Conservation (phyloP, 2,329 filamentous ascomycete species). For the Torrubiellomyces zombiae region DNA sequence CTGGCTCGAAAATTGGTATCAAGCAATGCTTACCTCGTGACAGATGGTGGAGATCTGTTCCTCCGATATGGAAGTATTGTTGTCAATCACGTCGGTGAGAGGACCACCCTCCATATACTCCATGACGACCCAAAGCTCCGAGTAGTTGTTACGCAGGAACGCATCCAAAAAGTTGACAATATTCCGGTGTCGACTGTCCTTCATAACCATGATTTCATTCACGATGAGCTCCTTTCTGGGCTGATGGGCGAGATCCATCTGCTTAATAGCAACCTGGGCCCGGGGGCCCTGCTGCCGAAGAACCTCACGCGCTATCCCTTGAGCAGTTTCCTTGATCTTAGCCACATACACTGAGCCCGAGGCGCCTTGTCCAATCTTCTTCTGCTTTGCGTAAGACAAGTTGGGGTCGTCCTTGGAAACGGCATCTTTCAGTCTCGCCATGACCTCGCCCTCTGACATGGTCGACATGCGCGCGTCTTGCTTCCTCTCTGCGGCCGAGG, state of each 20-base stretch:
- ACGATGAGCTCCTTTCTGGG: conserved; percentile 96
- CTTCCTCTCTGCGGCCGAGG: conserved; percentile 51
- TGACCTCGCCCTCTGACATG: conserved; percentile 94
- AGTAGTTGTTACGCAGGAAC: conserved; percentile 85
- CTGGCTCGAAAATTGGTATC: too few relatives aligned
- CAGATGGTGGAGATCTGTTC: conserved; percentile 97
- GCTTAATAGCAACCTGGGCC: conserved; percentile 93
- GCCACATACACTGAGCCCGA: conserved; percentile 97
- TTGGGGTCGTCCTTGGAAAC: conserved; percentile 93
- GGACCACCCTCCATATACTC: conserved; percentile 99
- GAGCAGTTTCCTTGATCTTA: conserved; percentile 76
- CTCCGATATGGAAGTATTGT: conserved; percentile 84
- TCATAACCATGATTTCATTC: conserved; percentile 99
- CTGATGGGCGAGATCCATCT: conserved; percentile 97
- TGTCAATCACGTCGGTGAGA: conserved; percentile 95
- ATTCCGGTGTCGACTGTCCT: conserved; percentile 93
- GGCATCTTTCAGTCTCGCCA: conserved; percentile 85
- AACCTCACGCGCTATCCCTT: conserved; percentile 70
- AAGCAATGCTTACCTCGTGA: conserved; percentile 68
- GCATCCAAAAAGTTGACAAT: conserved; percentile 98
- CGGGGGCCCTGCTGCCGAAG: conserved; percentile 64
- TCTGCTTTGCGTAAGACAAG: conserved; percentile 94
- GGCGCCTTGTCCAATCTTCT: conserved; percentile 97
- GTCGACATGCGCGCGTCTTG: conserved; percentile 97
- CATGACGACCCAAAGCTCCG: conserved; percentile 99